Percentiles rank a stretch among this genome's conserved stretches.
These are phyloP conservation scores for Talaromyces amestolkiae DNA, from an alignment of 2,329 filamentous ascomycete species.

Conservation along the genomic window DNA sequence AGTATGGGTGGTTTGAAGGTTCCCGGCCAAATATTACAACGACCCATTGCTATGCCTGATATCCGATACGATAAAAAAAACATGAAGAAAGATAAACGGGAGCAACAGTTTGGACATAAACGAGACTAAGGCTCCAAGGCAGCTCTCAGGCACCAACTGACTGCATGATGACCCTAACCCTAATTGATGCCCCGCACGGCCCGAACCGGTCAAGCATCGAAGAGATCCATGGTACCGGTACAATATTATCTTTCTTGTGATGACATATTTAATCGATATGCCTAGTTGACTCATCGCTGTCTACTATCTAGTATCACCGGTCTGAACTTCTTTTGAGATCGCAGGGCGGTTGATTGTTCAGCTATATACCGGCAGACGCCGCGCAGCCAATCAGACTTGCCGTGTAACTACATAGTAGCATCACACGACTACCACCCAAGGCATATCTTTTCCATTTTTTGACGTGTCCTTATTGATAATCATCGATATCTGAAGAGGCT, in stretches of 20 bases:
- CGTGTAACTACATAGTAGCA: background rate
- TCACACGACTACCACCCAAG: constrained; percentile 6
- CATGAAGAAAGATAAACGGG: background rate
- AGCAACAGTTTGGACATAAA: too few relatives aligned
- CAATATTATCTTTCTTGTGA: background rate
- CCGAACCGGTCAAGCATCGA: background rate
- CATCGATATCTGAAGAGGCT: background rate
- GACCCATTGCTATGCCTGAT: too few relatives aligned
- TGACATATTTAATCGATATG: background rate
- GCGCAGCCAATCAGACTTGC: background rate
- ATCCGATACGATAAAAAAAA: too few relatives aligned
- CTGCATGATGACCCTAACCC: background rate
- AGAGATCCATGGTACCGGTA: background rate
- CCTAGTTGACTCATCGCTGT: background rate
- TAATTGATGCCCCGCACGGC: background rate
- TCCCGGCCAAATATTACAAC: too few relatives aligned
- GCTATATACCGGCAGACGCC: background rate
- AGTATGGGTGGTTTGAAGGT: too few relatives aligned
- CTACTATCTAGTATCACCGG: background rate
- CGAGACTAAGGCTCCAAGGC: background rate
- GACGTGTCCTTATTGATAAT: constrained; percentile 10
- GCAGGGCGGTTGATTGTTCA: background rate
- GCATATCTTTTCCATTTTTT: constrained; percentile 3
- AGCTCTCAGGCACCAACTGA: background rate
- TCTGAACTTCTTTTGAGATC: background rate